phyloP scores from a whole-genome alignment of 1,284 basidiomycete genomes.

The Earliella scabrosa region DNA sequence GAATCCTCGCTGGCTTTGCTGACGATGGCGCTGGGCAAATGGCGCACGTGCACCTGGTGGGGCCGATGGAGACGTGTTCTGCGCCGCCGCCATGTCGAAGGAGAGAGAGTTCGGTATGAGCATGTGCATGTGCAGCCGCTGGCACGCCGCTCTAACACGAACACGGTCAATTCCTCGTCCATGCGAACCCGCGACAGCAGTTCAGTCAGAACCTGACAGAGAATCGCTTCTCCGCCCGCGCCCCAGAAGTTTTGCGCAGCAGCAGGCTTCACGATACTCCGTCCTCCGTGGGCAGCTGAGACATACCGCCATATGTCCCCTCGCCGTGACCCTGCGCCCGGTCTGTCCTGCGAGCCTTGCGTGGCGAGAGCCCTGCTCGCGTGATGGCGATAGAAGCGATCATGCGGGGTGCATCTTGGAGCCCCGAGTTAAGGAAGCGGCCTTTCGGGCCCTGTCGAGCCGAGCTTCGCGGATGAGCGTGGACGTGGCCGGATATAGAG shows the following conservation, averaged over 20 bases:
- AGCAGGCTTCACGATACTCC: background rate
- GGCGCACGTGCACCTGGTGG: too few species aligned
- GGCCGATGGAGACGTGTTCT: too few species aligned
- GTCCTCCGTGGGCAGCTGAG: background rate
- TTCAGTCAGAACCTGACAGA: too few species aligned
- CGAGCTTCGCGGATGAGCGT: background rate
- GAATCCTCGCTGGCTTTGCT: too few species aligned
- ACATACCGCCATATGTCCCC: slow-evolving; percentile 8
- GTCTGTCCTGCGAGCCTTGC: background rate
- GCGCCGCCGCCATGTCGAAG: too few species aligned
- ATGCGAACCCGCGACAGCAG: too few species aligned
- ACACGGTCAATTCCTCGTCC: too few species aligned
- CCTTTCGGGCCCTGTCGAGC: background rate
- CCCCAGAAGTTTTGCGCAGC: background rate
- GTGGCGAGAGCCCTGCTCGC: slow-evolving; percentile 1
- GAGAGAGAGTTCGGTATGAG: too few species aligned
- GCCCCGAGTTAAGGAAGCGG: background rate
- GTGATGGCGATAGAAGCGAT: slow-evolving; percentile 13
- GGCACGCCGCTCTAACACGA: too few species aligned
- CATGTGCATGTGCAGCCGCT: too few species aligned
- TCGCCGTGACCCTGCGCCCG: slow-evolving; percentile 6
- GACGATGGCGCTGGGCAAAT: background rate
- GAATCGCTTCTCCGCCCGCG: background rate
- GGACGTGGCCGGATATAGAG: background rate
- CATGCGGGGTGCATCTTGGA: background rate